Evolutionary conservation across 176 grass and related monocot genomes (phyloP).

Genomic region (Themeda triandra): DNA sequence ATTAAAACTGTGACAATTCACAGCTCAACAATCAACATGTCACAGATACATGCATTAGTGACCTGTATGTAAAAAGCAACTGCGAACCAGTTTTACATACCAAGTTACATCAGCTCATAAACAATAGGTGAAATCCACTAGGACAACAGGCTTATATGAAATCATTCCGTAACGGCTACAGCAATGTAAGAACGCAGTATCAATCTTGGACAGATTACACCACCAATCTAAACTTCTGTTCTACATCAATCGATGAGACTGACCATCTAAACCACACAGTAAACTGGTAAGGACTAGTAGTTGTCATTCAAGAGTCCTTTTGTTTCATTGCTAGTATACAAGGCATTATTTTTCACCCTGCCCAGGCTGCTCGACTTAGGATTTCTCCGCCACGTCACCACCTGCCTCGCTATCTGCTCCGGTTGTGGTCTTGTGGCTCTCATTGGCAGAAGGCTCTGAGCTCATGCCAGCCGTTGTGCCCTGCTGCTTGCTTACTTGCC

Average conservation of each 20-base stretch:
- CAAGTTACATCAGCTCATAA: slow-evolving; percentile 8
- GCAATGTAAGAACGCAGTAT: slow-evolving; percentile 12
- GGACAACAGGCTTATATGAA: not conserved
- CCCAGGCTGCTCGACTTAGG: slow-evolving; percentile 11
- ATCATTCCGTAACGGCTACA: slow-evolving; percentile 37
- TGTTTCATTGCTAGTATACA: slow-evolving; percentile 45
- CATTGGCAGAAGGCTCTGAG: slow-evolving; percentile 39
- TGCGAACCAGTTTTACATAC: not conserved
- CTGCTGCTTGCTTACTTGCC: slow-evolving; percentile 55
- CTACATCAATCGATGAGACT: slow-evolving; percentile 29
- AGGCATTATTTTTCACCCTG: slow-evolving; percentile 34
- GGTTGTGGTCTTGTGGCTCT: slow-evolving; percentile 47
- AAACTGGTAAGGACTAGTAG: slow-evolving; percentile 13
- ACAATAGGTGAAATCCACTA: not conserved
- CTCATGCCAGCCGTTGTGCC: slow-evolving; percentile 28
- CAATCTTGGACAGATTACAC: slow-evolving; percentile 13
- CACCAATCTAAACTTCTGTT: slow-evolving; percentile 40
- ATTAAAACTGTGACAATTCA: not conserved
- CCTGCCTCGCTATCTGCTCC: slow-evolving; percentile 42
- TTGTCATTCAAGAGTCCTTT: slow-evolving; percentile 28
- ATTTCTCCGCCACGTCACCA: slow-evolving; percentile 40
- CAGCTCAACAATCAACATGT: not conserved
- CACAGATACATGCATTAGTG: not conserved
- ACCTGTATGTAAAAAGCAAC: not conserved
- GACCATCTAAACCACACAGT: slow-evolving; percentile 15